Evolutionary conservation across 129 eudicot genomes (phyloP), one percentile per base, ranked within the genome.

Genomic region (Silybum marianum): DNA sequence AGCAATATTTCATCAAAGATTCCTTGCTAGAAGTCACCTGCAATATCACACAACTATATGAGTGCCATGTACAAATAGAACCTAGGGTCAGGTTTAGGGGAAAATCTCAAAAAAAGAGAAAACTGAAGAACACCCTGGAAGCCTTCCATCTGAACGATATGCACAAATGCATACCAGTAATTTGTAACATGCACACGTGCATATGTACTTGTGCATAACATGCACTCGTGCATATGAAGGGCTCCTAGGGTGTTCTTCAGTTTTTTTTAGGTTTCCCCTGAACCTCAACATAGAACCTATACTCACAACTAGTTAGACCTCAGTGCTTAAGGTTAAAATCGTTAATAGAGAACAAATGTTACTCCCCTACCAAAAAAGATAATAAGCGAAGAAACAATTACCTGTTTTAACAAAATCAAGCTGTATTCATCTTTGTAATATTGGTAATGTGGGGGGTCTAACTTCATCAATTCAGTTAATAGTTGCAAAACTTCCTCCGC

Each of bases 351-450:
- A 30, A 69, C 30, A n/a, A 58, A 40, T 51, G 63, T 54, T 36
- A 63, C 24, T 65, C 58, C 36, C 42, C 30, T 3, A 9, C 71
- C 34, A 82, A 38, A 76, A 18, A 82, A 34, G 32, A 71, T 25
- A 34, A 60, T 72, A 42, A 6, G 72, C 46, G 69, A 65, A 38
- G 84, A 75, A 22, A 67, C 72, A 32, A 14, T 73, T 12, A 95
- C 99, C 99, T 91, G 88, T 70, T 88, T 90, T 40, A 91, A 65
- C 30, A 91, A 85, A 34, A 88, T 93, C 71, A 87, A 84, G 83
- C 99, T 95, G 90, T 87, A 80, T 72, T 95, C 89, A 79, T 95
- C 97, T 82, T 89, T 87, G 76, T 95, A 95, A 78, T 88, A 93
- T 79, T 90, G 90, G 79, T 82, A 80, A 86, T 95, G 99, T 58